These are phyloP conservation scores for Blastobotrys petasosporus DNA, from an alignment of 1,139 yeast species.

Conservation along the genomic window DNA sequence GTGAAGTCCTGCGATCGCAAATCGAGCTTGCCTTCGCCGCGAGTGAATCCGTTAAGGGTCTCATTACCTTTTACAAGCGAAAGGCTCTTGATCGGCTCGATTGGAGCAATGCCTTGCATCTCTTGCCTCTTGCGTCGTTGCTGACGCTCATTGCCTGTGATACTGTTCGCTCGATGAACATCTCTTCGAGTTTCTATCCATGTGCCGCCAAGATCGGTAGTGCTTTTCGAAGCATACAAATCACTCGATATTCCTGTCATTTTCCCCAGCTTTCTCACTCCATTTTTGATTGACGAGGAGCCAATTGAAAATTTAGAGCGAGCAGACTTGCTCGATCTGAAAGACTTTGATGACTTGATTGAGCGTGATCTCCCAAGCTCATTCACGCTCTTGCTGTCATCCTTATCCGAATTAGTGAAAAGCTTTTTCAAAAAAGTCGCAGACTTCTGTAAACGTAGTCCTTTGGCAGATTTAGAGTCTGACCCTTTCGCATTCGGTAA, in stretches of 20 bases:
- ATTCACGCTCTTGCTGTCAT: background rate
- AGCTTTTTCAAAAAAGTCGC: slow-evolving; percentile 53
- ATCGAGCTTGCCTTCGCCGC: slow-evolving; percentile 22
- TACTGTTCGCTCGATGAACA: slow-evolving; percentile 68
- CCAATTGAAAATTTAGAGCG: slow-evolving; percentile 23
- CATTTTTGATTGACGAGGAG: slow-evolving; percentile 14
- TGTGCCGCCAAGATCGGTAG: slow-evolving; percentile 8
- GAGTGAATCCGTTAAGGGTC: slow-evolving; percentile 21
- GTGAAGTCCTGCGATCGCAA: slow-evolving; percentile 24
- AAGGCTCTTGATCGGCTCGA: slow-evolving; percentile 50
- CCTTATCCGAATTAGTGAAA: slow-evolving; percentile 27
- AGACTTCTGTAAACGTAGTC: slow-evolving; percentile 28
- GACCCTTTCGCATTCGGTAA: slow-evolving; percentile 20
- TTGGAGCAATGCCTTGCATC: slow-evolving; percentile 55
- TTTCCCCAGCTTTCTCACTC: slow-evolving; percentile 7
- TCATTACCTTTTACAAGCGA: slow-evolving; percentile 28
- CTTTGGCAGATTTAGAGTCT: slow-evolving; percentile 14
- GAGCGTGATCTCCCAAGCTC: slow-evolving; percentile 5
- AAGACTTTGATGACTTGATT: slow-evolving; percentile 8
- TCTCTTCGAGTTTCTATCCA: slow-evolving; percentile 55
- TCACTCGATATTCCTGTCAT: slow-evolving; percentile 6
- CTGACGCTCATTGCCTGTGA: slow-evolving; percentile 64
- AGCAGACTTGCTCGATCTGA: slow-evolving; percentile 22
- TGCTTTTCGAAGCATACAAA: slow-evolving; percentile 3
- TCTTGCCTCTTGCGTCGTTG: slow-evolving; percentile 64